Evolutionary conservation across 2,329 filamentous ascomycete species (phyloP), one percentile per base, ranked within the genome.

Genomic region (Colletotrichum coccodes): DNA sequence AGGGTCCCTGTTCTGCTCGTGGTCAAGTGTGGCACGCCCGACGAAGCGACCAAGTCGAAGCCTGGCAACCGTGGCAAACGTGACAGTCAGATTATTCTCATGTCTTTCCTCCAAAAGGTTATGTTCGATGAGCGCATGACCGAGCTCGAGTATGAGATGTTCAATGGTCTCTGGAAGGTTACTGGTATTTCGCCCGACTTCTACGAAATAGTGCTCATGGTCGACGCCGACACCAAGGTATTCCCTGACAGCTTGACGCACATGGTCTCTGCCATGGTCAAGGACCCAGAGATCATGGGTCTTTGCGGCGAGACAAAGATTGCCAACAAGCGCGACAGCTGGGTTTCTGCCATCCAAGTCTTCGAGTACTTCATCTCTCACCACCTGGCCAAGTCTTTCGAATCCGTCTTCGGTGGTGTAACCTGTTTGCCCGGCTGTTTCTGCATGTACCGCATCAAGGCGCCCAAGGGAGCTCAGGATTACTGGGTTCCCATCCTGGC

Each of bases 91-190:
- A 98, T 99, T 77, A 96, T 99, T 74, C 87, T 99, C 73, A 99
- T 99, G 96, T 98, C 95, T 6, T 99, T 99, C 87, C 84, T 99
- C 74, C 96, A 99, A 79, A 99, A 99, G 84, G 96, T 99, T 77
- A 99, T 99, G 96, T 99, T 99, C 76, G 96, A 99, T 79, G 97
- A 99, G 83, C 93, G 96, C 71, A 99, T 99, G 96, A 99, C 97
- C 21, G 95, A 99, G 80, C 91, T 99, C 60, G 96, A 99, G 80
- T 99, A 94, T 77, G 96, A 99, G 79, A 98, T 99, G 93, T 99
- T 99, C 86, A 99, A 98, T 79, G 96, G 96, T 61, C 87, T 99
- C 71, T 99, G 95, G 95, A 97, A 97, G 80, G 94, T 99, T 50
- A 99, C 96, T 21, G 97, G 97, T 74, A 98, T 99, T 71, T 97